Percentiles rank a stretch among this genome's conserved stretches.
phyloP scores from a whole-genome alignment of 2,329 filamentous ascomycete species.

The Aspergillus latus region DNA sequence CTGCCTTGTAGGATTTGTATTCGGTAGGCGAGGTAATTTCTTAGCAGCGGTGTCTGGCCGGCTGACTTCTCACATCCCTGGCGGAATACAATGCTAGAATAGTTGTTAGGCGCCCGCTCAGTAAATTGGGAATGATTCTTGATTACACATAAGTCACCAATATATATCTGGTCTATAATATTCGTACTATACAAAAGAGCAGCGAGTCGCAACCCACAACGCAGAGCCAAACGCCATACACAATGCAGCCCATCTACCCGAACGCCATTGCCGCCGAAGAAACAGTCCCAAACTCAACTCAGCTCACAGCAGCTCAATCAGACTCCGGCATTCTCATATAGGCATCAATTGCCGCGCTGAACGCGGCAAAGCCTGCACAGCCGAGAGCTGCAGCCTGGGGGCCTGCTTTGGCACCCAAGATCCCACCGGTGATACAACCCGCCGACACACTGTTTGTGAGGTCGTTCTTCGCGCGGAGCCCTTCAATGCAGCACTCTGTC shows the following conservation, averaged over 20 bases:
- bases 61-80: too few species aligned
- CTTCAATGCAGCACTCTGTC: slow-evolving; percentile 95
- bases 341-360: slow-evolving; percentile 85
- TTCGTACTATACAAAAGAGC: slow-evolving; percentile 11
- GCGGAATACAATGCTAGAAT: too few species aligned
- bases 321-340: slow-evolving; percentile 76
- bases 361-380: slow-evolving; percentile 90
- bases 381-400: slow-evolving; percentile 85
- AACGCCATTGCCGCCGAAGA: slow-evolving; percentile 3
- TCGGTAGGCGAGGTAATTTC: too few species aligned
- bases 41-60: too few species aligned
- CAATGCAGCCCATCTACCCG: slow-evolving; percentile 16
- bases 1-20: too few species aligned
- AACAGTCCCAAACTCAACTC: not conserved
- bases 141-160: too few species aligned
- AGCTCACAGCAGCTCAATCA: slow-evolving; percentile 6
- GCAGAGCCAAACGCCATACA: slow-evolving; percentile 8
- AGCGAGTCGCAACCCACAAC: slow-evolving; percentile 13
- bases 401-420: slow-evolving; percentile 80
- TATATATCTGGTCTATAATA: not conserved
- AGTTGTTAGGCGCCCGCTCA: too few species aligned
- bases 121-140: too few species aligned
- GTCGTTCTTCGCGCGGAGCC: slow-evolving; percentile 87
- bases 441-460: slow-evolving; percentile 81
- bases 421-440: slow-evolving; percentile 87